These are phyloP conservation scores for Beauveria rudraprayagi DNA, from an alignment of 2,329 filamentous ascomycete genomes.

Conservation along the genomic window DNA sequence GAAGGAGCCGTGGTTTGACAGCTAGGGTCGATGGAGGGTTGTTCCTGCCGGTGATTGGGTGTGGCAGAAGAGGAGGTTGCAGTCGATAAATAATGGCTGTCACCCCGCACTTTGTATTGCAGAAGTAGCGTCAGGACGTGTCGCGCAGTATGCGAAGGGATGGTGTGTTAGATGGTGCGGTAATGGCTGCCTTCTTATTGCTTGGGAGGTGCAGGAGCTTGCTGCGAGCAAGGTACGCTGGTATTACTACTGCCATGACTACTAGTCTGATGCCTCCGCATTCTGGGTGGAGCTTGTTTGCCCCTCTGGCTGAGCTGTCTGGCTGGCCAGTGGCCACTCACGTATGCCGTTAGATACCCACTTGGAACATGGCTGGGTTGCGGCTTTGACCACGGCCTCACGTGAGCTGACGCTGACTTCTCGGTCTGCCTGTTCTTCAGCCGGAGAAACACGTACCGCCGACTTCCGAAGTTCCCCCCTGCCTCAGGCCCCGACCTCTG, in stretches of 20 bases:
- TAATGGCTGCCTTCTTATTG: slow-evolving; percentile 11
- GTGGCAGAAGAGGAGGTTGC: slow-evolving; percentile 9
- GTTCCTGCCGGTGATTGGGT: slow-evolving; percentile 8
- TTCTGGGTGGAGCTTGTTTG: slow-evolving; percentile 7
- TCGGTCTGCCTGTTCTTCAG: background rate
- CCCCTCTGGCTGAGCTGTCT: background rate
- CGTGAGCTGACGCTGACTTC: slow-evolving; percentile 1
- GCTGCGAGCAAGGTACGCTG: slow-evolving; percentile 3
- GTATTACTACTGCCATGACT: slow-evolving; percentile 9
- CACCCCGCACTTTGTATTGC: slow-evolving; percentile 13
- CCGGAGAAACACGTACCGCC: slow-evolving; percentile 5
- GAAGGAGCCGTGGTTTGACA: slow-evolving; percentile 8
- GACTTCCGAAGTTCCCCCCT: slow-evolving; percentile 4
- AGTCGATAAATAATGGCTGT: slow-evolving; percentile 2
- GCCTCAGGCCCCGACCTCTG: slow-evolving; percentile 9
- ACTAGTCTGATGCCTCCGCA: slow-evolving; percentile 11
- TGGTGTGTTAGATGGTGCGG: slow-evolving; percentile 7
- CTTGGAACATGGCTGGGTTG: background rate
- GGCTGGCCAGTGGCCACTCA: slow-evolving; percentile 5
- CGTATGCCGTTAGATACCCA: background rate
- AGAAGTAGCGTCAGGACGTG: slow-evolving; percentile 2
- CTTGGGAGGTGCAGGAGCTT: background rate
- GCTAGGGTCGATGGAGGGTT: slow-evolving; percentile 3
- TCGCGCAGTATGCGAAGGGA: slow-evolving; percentile 11
- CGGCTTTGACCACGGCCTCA: background rate